Evolutionary conservation across 176 grass and related monocot species (phyloP).

Genomic region (Carex littledalei): DNA sequence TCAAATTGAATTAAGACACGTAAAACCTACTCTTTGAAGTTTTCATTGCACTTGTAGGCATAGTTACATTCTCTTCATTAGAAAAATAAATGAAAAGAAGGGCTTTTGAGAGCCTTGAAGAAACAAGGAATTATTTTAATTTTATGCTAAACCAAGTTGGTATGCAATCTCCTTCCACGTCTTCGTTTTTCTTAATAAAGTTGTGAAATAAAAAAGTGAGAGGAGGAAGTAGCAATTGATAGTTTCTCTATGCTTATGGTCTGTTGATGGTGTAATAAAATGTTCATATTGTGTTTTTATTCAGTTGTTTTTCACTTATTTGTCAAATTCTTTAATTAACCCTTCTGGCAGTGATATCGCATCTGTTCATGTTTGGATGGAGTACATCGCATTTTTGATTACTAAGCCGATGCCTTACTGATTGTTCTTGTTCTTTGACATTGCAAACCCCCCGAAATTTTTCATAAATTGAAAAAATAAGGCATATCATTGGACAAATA

Average conservation of each 20-base stretch:
- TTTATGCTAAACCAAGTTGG: conserved; percentile 96
- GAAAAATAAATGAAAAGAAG: conserved; percentile 71
- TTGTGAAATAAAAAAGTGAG: not conserved
- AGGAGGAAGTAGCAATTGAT: too few species aligned
- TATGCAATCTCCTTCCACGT: conserved; percentile 11
- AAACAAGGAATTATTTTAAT: conserved; percentile 86
- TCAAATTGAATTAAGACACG: not conserved
- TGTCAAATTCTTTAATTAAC: not conserved
- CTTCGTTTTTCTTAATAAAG: not conserved
- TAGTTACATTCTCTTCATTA: conserved; percentile 71
- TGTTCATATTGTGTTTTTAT: not conserved
- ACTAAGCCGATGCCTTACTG: conserved; percentile 59
- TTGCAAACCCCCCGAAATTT: not conserved
- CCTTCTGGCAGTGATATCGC: conserved; percentile 63
- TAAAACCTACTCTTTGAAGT: not conserved
- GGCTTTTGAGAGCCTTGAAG: conserved; percentile 68
- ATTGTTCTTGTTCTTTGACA: conserved; percentile 7
- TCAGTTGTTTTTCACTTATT: not conserved
- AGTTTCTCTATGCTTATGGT: too few species aligned
- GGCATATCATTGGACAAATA: not conserved
- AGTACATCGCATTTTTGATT: conserved; percentile 91
- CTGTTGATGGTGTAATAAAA: not conserved
- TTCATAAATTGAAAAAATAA: too few species aligned
- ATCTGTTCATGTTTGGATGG: conserved; percentile 92
- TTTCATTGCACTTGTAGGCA: conserved; percentile 49